Conservation (phyloP, 75 land plant genomes). For the Pinus taeda region DNA sequence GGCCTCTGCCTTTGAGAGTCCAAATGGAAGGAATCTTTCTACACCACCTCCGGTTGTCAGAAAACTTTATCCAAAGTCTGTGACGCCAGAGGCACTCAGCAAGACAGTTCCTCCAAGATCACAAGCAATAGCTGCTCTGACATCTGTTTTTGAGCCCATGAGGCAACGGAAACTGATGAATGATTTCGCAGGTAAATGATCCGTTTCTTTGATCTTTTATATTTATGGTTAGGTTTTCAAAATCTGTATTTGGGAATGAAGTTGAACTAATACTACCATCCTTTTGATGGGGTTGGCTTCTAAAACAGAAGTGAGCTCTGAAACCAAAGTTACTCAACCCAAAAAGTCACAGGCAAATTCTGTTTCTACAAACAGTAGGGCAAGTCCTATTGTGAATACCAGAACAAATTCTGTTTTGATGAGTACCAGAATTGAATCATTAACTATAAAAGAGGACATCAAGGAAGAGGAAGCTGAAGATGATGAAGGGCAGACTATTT, state of each 20-base stretch:
- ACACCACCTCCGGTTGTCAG: conserved; percentile 34
- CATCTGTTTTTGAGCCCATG: conserved; percentile 51
- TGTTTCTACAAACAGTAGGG: neutral
- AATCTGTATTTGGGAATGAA: neutral
- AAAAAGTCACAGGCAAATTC: conserved; percentile 18
- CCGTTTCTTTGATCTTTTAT: neutral
- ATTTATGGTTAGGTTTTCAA: neutral
- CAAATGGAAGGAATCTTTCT: conserved; percentile 37
- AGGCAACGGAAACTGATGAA: conserved; percentile 21
- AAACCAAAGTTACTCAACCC: conserved; percentile 13
- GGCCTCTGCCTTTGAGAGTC: conserved; percentile 45
- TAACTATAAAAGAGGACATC: conserved; percentile 48
- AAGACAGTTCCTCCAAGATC: conserved; percentile 37
- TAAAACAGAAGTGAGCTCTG: conserved; percentile 22
- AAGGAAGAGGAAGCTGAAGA: conserved; percentile 71
- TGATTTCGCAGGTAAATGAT: neutral
- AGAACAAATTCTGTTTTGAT: conserved; percentile 19
- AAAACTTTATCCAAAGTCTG: conserved; percentile 36
- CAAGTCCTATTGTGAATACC: conserved; percentile 16
- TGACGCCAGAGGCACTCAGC: conserved; percentile 38
- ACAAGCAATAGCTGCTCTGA: conserved; percentile 58
- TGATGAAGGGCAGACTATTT: conserved; percentile 48
- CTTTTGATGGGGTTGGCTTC: neutral
- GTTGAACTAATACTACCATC: neutral
- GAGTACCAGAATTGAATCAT: conserved; percentile 39